Evolutionary conservation across 2,329 filamentous ascomycete species (phyloP), one percentile per base, ranked within the genome.

Genomic region (Fusarium camptoceras): DNA sequence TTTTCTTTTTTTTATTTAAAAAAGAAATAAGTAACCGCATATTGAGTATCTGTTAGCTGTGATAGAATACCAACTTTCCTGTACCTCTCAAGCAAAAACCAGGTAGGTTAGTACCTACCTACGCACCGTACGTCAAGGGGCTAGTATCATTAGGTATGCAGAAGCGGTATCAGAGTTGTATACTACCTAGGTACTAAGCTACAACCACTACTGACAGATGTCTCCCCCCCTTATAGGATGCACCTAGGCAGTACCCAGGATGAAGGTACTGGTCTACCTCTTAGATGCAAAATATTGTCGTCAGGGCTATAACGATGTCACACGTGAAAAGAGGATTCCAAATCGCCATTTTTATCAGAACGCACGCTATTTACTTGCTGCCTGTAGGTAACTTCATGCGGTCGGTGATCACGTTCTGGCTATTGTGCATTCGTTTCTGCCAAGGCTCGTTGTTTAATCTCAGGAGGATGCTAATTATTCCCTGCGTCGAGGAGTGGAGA

Each of bases 401-500:
- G 34, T 24, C 39, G n/a, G n/a, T 54, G 28, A 20, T 49, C 27
- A n/a, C 9, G 20, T 44, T 51, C 27, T 47, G 31, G 27, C 31
- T 27, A 56, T 51, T 48, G 44, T 39, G 43, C 14, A 64, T 55
- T 46, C 39, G 20, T 43, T 37, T 61, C 49, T 46, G n/a, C 28
- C 41, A 30, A 44, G 57, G 59, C 37, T 56, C 39, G 64, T 42
- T 55, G 30, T 62, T 55, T 55, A 64, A 37, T 31, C 47, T 55
- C 51, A n/a, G 34, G 18, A 37, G 34, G 34, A n/a, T 37, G 18
- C 34, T 37, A 37, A 37, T 37, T 37, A 37, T 66, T 73, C 72
- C 67, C 63, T 73, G 67, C 71, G 71, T 73, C 49, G 31, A 25
- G 55, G 20, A 47, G 64, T 71, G 68, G 68, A 46, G 51, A 68